Percentiles rank a stretch among this genome's conserved stretches.
Conservation (phyloP, 2,329 filamentous ascomycete genomes). For the Amesomyces nigricolor region DNA sequence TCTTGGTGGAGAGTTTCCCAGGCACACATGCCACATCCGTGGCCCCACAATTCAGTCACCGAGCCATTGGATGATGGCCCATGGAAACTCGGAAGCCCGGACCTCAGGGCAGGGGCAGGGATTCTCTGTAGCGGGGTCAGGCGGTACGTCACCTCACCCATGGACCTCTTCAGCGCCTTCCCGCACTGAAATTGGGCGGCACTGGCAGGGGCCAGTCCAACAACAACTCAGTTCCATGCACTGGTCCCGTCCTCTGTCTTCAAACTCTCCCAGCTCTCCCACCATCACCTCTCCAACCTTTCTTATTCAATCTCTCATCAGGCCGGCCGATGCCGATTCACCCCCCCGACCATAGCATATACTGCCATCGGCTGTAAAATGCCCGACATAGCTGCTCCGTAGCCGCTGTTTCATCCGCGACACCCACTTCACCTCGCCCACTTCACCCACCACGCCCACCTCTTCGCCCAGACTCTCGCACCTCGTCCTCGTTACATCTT, state of each 20-base stretch:
- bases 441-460: constrained; percentile 6
- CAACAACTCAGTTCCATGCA: background rate
- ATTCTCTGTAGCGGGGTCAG: background rate
- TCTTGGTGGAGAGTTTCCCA: background rate
- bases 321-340: background rate
- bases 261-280: background rate
- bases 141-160: constrained; percentile 5
- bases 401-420: background rate
- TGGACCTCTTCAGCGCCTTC: background rate
- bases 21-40: background rate
- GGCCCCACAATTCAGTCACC: no score
- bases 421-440: no score
- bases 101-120: no score
- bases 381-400: constrained; percentile 2
- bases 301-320: no score
- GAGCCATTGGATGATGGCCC: no score
- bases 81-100: no score
- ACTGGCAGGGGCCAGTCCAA: background rate
- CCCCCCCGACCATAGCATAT: background rate
- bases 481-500: background rate
- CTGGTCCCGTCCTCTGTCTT: background rate
- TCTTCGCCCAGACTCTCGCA: background rate
- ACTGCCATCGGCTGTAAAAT: background rate
- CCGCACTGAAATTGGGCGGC: background rate
- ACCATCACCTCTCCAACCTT: background rate